Conservation (phyloP, 495 filamentous ascomycete genomes). For the Pyronema domesticum region DNA sequence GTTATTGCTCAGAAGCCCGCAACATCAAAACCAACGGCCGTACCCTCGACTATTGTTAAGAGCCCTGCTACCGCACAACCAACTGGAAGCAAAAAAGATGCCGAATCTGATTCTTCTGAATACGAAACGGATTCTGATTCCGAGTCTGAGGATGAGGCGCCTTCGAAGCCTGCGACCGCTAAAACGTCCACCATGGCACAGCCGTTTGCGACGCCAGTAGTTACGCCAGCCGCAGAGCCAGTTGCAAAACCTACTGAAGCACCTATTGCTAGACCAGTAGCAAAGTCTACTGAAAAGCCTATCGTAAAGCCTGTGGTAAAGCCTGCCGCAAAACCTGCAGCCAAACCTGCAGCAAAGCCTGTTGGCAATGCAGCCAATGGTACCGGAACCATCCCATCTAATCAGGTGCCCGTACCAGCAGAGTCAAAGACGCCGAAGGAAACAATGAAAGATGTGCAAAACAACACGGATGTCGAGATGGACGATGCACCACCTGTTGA, state of each 20-base stretch:
- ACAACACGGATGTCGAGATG: neutral
- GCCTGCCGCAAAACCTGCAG: neutral
- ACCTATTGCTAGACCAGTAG: too few relatives aligned
- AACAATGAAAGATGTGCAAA: too few relatives aligned
- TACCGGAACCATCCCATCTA: too few relatives aligned
- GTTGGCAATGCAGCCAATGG: too few relatives aligned
- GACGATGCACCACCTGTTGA: neutral
- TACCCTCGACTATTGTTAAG: neutral
- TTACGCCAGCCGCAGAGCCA: too few relatives aligned
- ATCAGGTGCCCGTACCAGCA: too few relatives aligned
- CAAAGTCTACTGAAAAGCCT: too few relatives aligned
- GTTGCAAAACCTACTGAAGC: too few relatives aligned
- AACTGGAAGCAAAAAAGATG: neutral
- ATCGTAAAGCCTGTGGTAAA: too few relatives aligned
- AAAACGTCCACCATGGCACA: too few relatives aligned
- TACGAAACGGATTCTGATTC: conserved; percentile 3
- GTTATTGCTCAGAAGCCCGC: neutral
- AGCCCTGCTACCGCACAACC: neutral
- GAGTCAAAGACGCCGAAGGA: too few relatives aligned
- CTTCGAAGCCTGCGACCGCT: neutral
- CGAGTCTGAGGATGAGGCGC: neutral
- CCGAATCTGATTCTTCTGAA: neutral
- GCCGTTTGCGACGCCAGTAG: too few relatives aligned
- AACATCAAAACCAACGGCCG: neutral
- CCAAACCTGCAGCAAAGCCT: neutral